A percentile compares a stretch with the other conserved stretches of the same genome.
phyloP scores from a whole-genome alignment of 768 basidiomycete species.

The Lentinula raphanica region DNA sequence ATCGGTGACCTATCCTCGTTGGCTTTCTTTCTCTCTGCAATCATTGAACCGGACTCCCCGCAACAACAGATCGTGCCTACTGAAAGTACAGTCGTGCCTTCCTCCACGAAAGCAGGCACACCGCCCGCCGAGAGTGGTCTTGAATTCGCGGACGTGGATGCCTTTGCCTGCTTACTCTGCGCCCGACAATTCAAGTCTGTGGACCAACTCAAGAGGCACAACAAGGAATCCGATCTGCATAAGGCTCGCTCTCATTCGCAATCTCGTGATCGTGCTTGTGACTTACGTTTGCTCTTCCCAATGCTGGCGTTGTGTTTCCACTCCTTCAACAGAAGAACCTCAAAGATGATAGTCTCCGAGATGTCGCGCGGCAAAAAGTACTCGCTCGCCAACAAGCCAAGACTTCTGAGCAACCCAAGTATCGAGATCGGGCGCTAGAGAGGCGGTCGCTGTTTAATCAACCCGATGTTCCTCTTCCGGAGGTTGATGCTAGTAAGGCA shows the following conservation, averaged over 20 bases:
- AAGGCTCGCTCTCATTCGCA: conserved; percentile 63
- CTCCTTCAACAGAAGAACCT: conserved; percentile 71
- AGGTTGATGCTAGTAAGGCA: conserved; percentile 29
- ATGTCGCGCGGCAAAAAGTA: conserved; percentile 68
- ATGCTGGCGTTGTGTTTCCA: conserved; percentile 7
- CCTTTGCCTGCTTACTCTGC: conserved; percentile 84
- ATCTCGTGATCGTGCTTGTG: conserved; percentile 20
- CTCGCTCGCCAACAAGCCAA: conserved; percentile 35
- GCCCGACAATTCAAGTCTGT: conserved; percentile 87
- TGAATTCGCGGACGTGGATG: conserved; percentile 74
- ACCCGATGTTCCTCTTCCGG: conserved; percentile 74
- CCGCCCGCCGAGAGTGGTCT: conserved; percentile 56
- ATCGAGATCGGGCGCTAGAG: conserved; percentile 93
- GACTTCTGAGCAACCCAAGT: conserved; percentile 63
- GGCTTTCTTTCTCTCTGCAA: conserved; percentile 18
- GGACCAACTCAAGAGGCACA: conserved; percentile 85
- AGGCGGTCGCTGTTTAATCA: conserved; percentile 89
- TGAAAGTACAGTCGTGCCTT: conserved; percentile 11
- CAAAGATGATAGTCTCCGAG: conserved; percentile 65
- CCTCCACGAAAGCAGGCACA: conserved; percentile 19
- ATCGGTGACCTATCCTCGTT: conserved; percentile 30
- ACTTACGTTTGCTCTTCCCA: conserved; percentile 28
- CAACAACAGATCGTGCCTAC: conserved; percentile 18
- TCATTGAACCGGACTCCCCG: conserved; percentile 18
- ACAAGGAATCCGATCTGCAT: conserved; percentile 90